Evolutionary conservation across 805 yeast genomes (phyloP), one percentile per base, ranked within the genome.

Genomic region (Starmera quercuum): DNA sequence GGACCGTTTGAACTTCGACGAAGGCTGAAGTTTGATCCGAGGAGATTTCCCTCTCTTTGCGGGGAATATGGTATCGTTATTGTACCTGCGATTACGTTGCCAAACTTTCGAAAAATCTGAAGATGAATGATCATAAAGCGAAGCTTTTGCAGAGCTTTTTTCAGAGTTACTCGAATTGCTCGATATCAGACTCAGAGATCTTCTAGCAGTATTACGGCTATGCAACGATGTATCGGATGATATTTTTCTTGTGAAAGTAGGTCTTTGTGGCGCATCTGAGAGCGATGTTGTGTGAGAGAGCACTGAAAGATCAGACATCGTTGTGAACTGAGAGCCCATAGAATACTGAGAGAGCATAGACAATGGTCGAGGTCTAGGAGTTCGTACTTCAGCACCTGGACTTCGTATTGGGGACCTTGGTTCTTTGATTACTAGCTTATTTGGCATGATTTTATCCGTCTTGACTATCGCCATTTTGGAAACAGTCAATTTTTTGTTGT

Each of bases 291-390:
- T 35, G 9, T 36, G 41, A 1, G 51, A 47, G 3, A 41, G 59
- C 24, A 56, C 55, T 5, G 71, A 68, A 0, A 78, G 63, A 35
- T 73, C 79, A 0, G 80, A 73, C 26, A 63, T 55, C 4, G 66
- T 63, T 1, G 77, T 69, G 28, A 59, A 54, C 31, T 56, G 63
- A 0, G 75, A 69, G n/a, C 67, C 57, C 2, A 63, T 50, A 0
- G 77, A 71, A 34, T 65, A 64, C 16, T 72, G 68, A 0, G 81
- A 75, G 1, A 73, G 49, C 26, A 66, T 62, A 1, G 82, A 75
- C 0, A 63, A 60, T 4, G 79, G 78, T 32, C 80, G 54, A 20
- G 59, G 36, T 40, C 51, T 48, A 38, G 20, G 5, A 18, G 20
- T 27, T 6, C 20, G 29, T 14, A 20, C 24, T 14, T 23, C 24